Conservation (phyloP, 805 yeast species). For the Ogataea methanolica region DNA sequence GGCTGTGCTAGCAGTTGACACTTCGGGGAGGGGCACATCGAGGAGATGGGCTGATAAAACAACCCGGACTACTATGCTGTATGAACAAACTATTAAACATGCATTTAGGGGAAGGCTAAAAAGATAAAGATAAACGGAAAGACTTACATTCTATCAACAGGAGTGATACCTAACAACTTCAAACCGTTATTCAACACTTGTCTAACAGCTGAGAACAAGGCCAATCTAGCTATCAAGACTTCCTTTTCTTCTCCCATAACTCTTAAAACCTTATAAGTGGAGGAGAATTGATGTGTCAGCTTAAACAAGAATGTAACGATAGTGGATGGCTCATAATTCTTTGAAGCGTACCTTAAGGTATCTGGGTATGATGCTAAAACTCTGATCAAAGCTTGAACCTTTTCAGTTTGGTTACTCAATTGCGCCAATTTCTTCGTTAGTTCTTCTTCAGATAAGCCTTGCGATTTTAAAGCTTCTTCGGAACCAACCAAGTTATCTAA, state of each 20-base stretch:
- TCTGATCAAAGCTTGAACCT: constrained; percentile 58
- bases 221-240: constrained; percentile 85
- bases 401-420: constrained; percentile 25
- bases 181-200: constrained; percentile 89
- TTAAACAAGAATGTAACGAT: constrained; percentile 90
- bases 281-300: constrained; percentile 88
- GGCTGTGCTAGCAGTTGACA: neutral
- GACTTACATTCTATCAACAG: constrained; percentile 93
- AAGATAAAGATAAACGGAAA: neutral
- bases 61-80: neutral
- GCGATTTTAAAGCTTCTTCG: constrained; percentile 19
- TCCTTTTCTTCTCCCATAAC: constrained; percentile 92
- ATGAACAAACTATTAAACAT: no score
- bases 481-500: constrained; percentile 29
- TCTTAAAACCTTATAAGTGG: constrained; percentile 95
- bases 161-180: constrained; percentile 85
- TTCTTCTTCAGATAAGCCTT: constrained; percentile 24
- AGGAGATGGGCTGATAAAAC: neutral
- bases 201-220: constrained; percentile 84
- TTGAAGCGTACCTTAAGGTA: constrained; percentile 72
- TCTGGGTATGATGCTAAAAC: constrained; percentile 89
- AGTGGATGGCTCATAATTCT: constrained; percentile 89
- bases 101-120: neutral
- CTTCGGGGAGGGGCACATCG: neutral
- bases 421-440: constrained; percentile 28